Evolutionary conservation across 2,329 filamentous ascomycete species (phyloP).

Genomic region (Colletotrichum camelliae): DNA sequence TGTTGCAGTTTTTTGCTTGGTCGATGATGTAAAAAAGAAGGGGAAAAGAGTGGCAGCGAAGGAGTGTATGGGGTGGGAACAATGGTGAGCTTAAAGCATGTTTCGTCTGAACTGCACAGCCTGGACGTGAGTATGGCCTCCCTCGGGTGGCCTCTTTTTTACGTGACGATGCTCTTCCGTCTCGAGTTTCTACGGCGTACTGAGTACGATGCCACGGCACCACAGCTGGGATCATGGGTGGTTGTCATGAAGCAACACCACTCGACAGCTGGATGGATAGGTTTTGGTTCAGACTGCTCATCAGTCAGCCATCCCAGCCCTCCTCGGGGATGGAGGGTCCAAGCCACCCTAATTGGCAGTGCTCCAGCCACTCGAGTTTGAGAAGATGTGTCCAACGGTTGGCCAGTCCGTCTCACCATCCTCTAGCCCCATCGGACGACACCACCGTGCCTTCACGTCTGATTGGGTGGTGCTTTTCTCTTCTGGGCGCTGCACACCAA

Average conservation of each 20-base stretch:
- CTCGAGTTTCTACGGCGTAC: neutral
- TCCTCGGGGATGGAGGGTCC: neutral
- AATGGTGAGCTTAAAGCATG: neutral
- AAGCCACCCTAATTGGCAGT: neutral
- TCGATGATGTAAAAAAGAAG: neutral
- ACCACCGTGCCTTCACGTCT: neutral
- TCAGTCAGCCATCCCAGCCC: neutral
- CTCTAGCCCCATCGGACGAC: neutral
- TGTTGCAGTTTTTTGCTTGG: neutral
- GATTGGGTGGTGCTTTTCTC: neutral
- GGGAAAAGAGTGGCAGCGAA: neutral
- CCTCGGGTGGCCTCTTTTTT: neutral
- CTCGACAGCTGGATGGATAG: neutral
- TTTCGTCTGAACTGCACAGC: slow-evolving; percentile 13
- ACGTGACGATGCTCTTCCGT: neutral
- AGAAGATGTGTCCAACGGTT: neutral
- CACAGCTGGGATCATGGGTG: neutral
- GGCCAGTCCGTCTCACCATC: slow-evolving; percentile 16
- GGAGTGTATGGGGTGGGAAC: neutral
- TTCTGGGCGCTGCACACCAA: neutral
- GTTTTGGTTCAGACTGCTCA: neutral
- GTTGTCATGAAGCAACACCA: neutral
- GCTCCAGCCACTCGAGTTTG: slow-evolving; percentile 14
- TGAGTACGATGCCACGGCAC: rapidly evolving
- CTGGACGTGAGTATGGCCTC: neutral